phyloP scores from a whole-genome alignment of 805 yeast genomes.

The Saccharomycopsis sp. region DNA sequence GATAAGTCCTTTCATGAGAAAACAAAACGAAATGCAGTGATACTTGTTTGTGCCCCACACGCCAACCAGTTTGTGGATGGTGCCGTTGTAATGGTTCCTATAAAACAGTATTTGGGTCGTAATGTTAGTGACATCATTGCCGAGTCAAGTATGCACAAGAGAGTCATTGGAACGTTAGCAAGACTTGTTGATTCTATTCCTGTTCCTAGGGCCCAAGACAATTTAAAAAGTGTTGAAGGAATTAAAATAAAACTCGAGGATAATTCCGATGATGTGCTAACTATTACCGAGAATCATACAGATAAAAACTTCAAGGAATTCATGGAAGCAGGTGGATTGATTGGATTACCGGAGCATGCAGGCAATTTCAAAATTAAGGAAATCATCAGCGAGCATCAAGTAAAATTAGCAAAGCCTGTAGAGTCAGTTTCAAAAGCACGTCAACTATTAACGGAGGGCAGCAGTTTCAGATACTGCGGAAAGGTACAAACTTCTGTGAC shows the following conservation, averaged over 20 bases:
- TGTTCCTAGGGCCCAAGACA: constrained; percentile 87
- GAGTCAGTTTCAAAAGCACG: constrained; percentile 4
- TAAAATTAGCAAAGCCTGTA: constrained; percentile 66
- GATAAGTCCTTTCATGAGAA: constrained; percentile 19
- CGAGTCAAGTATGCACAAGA: constrained; percentile 57
- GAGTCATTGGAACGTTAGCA: constrained; percentile 70
- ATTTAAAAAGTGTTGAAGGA: constrained; percentile 51
- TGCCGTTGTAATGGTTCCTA: constrained; percentile 16
- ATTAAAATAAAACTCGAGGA: constrained; percentile 52
- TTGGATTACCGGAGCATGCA: constrained; percentile 70
- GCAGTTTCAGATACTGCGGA: constrained; percentile 65
- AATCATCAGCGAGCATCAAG: constrained; percentile 64
- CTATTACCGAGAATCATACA: constrained; percentile 47
- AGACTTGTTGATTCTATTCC: constrained; percentile 74
- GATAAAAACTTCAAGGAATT: constrained; percentile 44
- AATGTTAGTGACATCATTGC: constrained; percentile 44
- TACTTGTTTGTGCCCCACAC: constrained; percentile 95
- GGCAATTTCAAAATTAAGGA: constrained; percentile 70
- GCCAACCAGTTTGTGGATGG: constrained; percentile 80
- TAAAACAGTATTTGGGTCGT: constrained; percentile 29
- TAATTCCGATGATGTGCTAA: constrained; percentile 34
- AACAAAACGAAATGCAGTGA: constrained; percentile 71
- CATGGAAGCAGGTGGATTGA: constrained; percentile 56
- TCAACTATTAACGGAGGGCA: constrained; percentile 43
- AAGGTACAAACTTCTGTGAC: constrained; percentile 83